Percentiles rank a stretch among this genome's conserved stretches.
These are phyloP conservation scores for Artemisia annua DNA, from an alignment of 129 eudicot species.

Conservation along the genomic window DNA sequence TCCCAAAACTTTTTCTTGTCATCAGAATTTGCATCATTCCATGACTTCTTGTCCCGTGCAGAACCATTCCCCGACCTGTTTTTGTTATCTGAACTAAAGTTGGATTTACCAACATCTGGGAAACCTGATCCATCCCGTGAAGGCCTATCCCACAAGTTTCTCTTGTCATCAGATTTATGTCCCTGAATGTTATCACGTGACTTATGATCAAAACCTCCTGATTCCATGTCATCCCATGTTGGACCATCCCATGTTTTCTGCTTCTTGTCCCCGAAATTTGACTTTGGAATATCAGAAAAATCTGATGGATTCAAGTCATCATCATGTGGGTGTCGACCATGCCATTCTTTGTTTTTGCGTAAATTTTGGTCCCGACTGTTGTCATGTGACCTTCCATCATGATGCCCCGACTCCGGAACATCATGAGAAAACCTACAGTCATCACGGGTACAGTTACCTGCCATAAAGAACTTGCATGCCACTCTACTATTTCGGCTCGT, in stretches of 20 bases:
- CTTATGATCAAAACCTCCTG: constrained; percentile 16
- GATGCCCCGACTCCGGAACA: constrained; percentile 21
- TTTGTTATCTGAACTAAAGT: background rate
- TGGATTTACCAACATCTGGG: constrained; percentile 5
- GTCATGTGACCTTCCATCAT: constrained; percentile 38
- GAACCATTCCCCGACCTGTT: constrained; percentile 6
- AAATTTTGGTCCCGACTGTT: constrained; percentile 20
- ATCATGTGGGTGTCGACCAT: constrained; percentile 31
- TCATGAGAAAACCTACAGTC: constrained; percentile 79
- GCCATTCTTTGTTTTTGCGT: constrained; percentile 30
- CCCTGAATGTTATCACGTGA: constrained; percentile 3
- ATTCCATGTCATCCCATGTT: constrained; percentile 28
- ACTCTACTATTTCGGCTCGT: constrained; percentile 35
- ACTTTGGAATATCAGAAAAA: constrained; percentile 3
- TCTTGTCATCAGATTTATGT: constrained; percentile 6
- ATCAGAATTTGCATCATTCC: background rate
- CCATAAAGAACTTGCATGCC: constrained; percentile 62
- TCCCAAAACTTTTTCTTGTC: background rate
- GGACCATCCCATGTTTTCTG: constrained; percentile 43
- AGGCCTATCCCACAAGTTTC: too few species aligned
- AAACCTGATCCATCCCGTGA: constrained; percentile 14
- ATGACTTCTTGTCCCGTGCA: constrained; percentile 1
- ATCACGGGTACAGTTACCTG: constrained; percentile 65
- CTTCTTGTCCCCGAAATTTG: constrained; percentile 23
- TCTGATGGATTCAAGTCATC: constrained; percentile 17